phyloP scores from a whole-genome alignment of 441 rosid genomes.

The Populus hybrid region DNA sequence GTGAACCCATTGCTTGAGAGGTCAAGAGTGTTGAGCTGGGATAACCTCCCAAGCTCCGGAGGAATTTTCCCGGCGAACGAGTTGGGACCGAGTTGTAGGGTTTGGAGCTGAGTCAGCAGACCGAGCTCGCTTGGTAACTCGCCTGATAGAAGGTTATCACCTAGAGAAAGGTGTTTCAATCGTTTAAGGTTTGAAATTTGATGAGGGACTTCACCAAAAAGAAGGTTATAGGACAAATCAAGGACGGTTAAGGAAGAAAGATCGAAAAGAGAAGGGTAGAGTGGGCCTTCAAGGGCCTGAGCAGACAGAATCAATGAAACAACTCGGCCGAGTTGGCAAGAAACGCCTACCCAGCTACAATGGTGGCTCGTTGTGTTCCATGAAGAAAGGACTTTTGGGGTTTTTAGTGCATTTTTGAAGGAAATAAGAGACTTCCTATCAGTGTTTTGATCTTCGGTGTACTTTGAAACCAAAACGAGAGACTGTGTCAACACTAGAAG shows the following conservation, averaged over 20 bases:
- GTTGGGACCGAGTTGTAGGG: constrained; percentile 50
- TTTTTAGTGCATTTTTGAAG: no score
- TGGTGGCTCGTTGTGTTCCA: constrained; percentile 48
- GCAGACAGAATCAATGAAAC: constrained; percentile 39
- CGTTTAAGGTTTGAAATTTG: constrained; percentile 28
- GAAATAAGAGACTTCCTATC: constrained; percentile 28
- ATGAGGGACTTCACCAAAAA: constrained; percentile 44
- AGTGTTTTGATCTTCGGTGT: constrained; percentile 16
- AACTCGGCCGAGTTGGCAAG: constrained; percentile 51
- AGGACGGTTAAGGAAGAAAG: constrained; percentile 43
- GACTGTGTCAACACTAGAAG: constrained; percentile 15
- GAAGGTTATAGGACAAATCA: constrained; percentile 55
- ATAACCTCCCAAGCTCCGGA: constrained; percentile 40
- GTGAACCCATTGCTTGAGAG: constrained; percentile 54
- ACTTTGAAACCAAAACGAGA: background rate
- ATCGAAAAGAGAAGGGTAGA: constrained; percentile 49
- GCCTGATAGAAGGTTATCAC: constrained; percentile 39
- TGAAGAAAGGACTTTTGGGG: constrained; percentile 21
- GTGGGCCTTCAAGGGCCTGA: constrained; percentile 40
- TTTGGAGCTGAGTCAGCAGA: constrained; percentile 34
- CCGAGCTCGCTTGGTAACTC: constrained; percentile 36
- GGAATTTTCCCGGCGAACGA: constrained; percentile 53
- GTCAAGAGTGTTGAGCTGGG: constrained; percentile 47
- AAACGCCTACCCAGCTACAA: constrained; percentile 75
- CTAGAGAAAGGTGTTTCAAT: constrained; percentile 36